Percentiles rank a stretch among this genome's conserved stretches.
Conservation (phyloP, 169 alveolate species). For the Cryptosporidium ubiquitum region DNA sequence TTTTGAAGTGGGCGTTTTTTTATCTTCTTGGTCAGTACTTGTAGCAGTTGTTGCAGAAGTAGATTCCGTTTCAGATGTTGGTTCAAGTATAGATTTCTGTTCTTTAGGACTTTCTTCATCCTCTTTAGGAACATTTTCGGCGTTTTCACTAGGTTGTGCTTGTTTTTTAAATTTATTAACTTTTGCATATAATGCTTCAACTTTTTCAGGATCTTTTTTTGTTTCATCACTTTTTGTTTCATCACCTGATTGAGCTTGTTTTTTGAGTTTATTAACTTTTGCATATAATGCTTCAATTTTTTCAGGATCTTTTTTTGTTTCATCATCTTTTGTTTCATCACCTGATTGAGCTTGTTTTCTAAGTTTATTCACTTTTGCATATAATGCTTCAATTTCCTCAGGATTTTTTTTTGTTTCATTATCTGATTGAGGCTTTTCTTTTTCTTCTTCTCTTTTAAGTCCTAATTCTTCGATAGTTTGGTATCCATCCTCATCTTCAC, state of each 20-base stretch:
- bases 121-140: no score
- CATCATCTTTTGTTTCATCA: neutral
- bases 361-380: no score
- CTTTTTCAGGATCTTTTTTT: neutral
- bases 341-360: neutral
- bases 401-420: neutral
- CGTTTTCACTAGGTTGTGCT: neutral
- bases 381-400: neutral
- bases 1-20: neutral
- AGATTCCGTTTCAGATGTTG: neutral
- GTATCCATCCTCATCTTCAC: neutral
- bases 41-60: neutral
- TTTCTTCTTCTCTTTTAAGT: no score
- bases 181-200: neutral
- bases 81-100: no score
- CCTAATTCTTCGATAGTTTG: no score
- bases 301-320: neutral
- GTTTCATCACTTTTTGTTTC: neutral
- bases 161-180: no score
- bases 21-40: no score
- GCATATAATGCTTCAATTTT: neutral
- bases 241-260: neutral
- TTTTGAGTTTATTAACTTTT: neutral
- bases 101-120: no score
- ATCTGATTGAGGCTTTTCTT: neutral